Conservation (phyloP, 495 filamentous ascomycete species). For the Umbilicaria muhlenbergii region DNA sequence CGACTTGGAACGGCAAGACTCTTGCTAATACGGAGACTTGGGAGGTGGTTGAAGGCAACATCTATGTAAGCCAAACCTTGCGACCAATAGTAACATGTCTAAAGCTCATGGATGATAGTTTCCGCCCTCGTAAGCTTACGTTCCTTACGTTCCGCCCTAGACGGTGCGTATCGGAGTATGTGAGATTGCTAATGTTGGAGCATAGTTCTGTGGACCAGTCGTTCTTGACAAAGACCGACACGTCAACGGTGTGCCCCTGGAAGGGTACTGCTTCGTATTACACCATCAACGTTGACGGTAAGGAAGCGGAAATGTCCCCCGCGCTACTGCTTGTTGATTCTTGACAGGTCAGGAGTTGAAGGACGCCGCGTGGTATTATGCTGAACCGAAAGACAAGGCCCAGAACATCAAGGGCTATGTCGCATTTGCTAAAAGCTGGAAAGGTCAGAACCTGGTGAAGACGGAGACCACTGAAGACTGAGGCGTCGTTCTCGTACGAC, state of each 20-base stretch:
- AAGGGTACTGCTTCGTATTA: slow-evolving; percentile 60
- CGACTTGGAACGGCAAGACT: slow-evolving; percentile 37
- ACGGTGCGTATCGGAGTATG: too few species aligned
- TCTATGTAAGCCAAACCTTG: slow-evolving; percentile 36
- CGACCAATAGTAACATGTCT: background rate
- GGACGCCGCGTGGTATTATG: slow-evolving; percentile 58
- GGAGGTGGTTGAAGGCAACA: slow-evolving; percentile 55
- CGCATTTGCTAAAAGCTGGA: slow-evolving; percentile 43
- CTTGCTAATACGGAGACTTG: slow-evolving; percentile 46
- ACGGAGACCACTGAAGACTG: too few species aligned
- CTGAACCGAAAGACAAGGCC: slow-evolving; percentile 37
- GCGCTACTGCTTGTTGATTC: background rate
- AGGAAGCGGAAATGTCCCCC: background rate
- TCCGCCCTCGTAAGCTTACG: slow-evolving; percentile 15
- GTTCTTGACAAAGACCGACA: slow-evolving; percentile 30
- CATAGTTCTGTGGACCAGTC: slow-evolving; percentile 30
- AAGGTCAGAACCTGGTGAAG: background rate
- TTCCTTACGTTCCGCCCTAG: background rate
- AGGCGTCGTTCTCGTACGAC: background rate
- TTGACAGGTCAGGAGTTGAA: slow-evolving; percentile 30
- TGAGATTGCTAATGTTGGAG: slow-evolving; percentile 1
- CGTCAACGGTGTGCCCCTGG: slow-evolving; percentile 45
- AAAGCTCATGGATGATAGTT: slow-evolving; percentile 11
- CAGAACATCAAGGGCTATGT: slow-evolving; percentile 44
- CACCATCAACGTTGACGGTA: slow-evolving; percentile 41